Conservation (phyloP, 176 grass and related monocot species). For the Lolium multiflorum region DNA sequence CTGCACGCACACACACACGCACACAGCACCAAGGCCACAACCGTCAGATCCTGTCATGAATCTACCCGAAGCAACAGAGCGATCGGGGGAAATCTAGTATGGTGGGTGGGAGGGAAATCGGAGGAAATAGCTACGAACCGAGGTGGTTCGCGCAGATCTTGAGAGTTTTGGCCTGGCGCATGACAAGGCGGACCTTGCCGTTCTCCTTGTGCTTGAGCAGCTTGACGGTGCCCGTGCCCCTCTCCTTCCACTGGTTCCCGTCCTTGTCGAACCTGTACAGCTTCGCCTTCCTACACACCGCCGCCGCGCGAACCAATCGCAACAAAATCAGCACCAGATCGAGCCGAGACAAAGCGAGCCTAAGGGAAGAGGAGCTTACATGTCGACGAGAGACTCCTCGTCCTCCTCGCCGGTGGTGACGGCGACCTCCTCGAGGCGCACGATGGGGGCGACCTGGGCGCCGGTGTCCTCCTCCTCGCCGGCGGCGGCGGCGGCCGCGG, state of each 20-base stretch:
- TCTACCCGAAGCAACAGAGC: background rate
- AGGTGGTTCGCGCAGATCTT: slow-evolving; percentile 78
- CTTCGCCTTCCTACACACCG: slow-evolving; percentile 60
- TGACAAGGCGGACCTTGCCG: slow-evolving; percentile 76
- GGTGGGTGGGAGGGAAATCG: background rate
- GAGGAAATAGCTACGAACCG: slow-evolving; percentile 25
- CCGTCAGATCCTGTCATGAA: background rate
- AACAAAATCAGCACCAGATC: slow-evolving; percentile 21
- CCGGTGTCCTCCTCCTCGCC: slow-evolving; percentile 89
- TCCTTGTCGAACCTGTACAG: slow-evolving; percentile 75
- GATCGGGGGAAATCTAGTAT: background rate
- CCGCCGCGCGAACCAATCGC: background rate
- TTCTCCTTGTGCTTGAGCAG: slow-evolving; percentile 69
- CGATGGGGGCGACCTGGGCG: slow-evolving; percentile 69
- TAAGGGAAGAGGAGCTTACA: slow-evolving; percentile 45
- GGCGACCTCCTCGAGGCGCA: slow-evolving; percentile 67
- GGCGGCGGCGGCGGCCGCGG: slow-evolving; percentile 3
- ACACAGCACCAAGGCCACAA: background rate
- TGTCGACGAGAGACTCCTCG: slow-evolving; percentile 63
- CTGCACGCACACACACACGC: slow-evolving; percentile 45
- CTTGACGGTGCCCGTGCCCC: slow-evolving; percentile 69
- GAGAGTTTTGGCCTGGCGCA: slow-evolving; percentile 70
- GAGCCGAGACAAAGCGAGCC: background rate
- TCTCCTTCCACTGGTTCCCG: slow-evolving; percentile 72
- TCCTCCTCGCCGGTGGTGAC: slow-evolving; percentile 79